Percentiles rank a stretch among this genome's conserved stretches.
Conservation (phyloP, 1,139 yeast genomes). For the Geotrichum citri-aurantii region DNA sequence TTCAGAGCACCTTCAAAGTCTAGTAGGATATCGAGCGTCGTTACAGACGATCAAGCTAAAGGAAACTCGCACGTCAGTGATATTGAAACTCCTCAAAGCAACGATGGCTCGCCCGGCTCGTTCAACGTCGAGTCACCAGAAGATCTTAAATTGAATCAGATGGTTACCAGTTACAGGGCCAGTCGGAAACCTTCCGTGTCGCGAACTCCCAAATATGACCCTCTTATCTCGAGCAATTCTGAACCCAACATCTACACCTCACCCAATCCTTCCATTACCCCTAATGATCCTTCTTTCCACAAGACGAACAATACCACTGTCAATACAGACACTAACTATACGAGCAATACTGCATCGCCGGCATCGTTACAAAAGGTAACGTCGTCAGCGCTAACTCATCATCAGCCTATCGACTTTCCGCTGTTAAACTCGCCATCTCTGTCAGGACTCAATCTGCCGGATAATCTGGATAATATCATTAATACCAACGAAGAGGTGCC, state of each 20-base stretch:
- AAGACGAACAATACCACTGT: neutral
- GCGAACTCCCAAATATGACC: neutral
- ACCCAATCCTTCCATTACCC: slow-evolving; percentile 7
- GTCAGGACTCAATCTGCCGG: neutral
- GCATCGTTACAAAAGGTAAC: slow-evolving; percentile 9
- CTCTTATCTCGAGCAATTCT: neutral
- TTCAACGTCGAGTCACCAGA: slow-evolving; percentile 10
- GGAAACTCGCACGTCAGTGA: slow-evolving; percentile 6
- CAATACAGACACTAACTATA: neutral
- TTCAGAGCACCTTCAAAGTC: slow-evolving; percentile 4
- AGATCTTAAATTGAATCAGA: slow-evolving; percentile 2
- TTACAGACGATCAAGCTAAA: neutral
- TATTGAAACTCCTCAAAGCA: slow-evolving; percentile 1
- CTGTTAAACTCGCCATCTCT: neutral
- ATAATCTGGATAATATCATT: neutral
- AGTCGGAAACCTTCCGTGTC: neutral
- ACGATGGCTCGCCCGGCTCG: slow-evolving; percentile 11
- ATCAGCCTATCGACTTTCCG: neutral
- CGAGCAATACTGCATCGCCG: slow-evolving; percentile 11
- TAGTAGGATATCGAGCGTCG: slow-evolving; percentile 10
- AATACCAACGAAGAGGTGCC: neutral
- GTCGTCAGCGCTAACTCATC: neutral
- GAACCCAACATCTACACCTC: slow-evolving; percentile 12
- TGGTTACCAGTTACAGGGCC: neutral
- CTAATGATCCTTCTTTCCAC: neutral